A percentile compares a stretch with the other conserved stretches of the same genome.
phyloP scores from a whole-genome alignment of 2,329 filamentous ascomycete genomes.

The Colletotrichum chlorophyti region DNA sequence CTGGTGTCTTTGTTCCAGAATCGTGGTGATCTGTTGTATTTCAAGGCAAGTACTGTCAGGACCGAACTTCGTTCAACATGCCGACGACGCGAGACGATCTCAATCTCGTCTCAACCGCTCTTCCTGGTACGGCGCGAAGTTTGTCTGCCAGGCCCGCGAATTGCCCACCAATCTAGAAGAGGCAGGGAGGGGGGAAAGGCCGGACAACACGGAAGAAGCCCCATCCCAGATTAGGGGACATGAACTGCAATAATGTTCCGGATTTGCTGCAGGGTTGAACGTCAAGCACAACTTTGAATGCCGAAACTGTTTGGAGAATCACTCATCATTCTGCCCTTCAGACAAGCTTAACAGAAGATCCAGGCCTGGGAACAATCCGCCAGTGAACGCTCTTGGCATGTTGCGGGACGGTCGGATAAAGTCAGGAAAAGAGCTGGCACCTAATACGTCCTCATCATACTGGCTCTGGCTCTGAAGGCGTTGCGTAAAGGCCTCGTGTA shows the following conservation, averaged over 20 bases:
- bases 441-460: background rate
- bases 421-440: background rate
- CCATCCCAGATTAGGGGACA: constrained; percentile 18
- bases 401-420: constrained; percentile 8
- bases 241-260: constrained; percentile 28
- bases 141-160: background rate
- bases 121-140: constrained; percentile 9
- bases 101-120: constrained; percentile 18
- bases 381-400: constrained; percentile 6
- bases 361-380: background rate
- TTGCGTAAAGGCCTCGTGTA: background rate
- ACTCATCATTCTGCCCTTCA: constrained; percentile 8
- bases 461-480: background rate
- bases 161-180: too few species aligned
- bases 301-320: constrained; percentile 19
- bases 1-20: constrained; percentile 29
- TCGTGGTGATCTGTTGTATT: constrained; percentile 12
- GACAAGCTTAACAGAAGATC: constrained; percentile 16
- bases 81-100: constrained; percentile 24
- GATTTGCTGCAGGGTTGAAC: constrained; percentile 30
- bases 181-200: too few species aligned
- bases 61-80: constrained; percentile 3
- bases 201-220: background rate
- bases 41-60: constrained; percentile 13
- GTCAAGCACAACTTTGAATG: background rate